Evolutionary conservation across 2,329 filamentous ascomycete species (phyloP).

Genomic region (Aureobasidium subglaciale): DNA sequence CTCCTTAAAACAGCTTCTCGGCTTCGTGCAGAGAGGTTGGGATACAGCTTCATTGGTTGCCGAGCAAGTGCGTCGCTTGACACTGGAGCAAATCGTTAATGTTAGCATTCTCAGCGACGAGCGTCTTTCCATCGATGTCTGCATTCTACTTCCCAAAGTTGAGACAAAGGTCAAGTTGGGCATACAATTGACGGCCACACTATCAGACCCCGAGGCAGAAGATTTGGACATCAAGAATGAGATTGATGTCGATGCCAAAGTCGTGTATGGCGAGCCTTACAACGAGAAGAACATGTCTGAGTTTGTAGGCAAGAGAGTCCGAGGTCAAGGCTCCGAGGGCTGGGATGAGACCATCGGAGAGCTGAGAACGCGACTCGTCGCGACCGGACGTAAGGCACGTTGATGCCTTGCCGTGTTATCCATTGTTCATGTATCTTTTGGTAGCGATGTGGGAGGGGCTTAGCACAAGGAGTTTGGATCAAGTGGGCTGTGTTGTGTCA

Average conservation of each 20-base stretch:
- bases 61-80: slow-evolving; percentile 55
- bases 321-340: slow-evolving; percentile 25
- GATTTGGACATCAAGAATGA: slow-evolving; percentile 46
- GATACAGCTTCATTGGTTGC: slow-evolving; percentile 54
- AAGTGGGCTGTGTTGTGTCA: neutral
- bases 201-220: slow-evolving; percentile 43
- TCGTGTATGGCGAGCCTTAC: slow-evolving; percentile 73
- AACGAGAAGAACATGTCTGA: slow-evolving; percentile 69
- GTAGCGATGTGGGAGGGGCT: neutral
- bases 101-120: slow-evolving; percentile 59
- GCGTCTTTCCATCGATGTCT: slow-evolving; percentile 54
- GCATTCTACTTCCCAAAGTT: slow-evolving; percentile 56
- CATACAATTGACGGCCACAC: slow-evolving; percentile 47
- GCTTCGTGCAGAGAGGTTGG: slow-evolving; percentile 57
- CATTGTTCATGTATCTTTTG: neutral
- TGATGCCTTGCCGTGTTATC: neutral
- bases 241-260: slow-evolving; percentile 41
- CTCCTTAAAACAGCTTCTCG: slow-evolving; percentile 51
- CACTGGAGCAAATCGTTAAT: slow-evolving; percentile 57
- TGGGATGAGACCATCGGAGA: slow-evolving; percentile 40
- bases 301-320: slow-evolving; percentile 53
- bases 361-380: slow-evolving; percentile 37
- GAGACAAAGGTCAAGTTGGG: slow-evolving; percentile 61
- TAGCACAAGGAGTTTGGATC: slow-evolving; percentile 5
- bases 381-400: slow-evolving; percentile 37